Conservation (phyloP, 352 stramenopile genomes). For the Phytophthora podocarpi region DNA sequence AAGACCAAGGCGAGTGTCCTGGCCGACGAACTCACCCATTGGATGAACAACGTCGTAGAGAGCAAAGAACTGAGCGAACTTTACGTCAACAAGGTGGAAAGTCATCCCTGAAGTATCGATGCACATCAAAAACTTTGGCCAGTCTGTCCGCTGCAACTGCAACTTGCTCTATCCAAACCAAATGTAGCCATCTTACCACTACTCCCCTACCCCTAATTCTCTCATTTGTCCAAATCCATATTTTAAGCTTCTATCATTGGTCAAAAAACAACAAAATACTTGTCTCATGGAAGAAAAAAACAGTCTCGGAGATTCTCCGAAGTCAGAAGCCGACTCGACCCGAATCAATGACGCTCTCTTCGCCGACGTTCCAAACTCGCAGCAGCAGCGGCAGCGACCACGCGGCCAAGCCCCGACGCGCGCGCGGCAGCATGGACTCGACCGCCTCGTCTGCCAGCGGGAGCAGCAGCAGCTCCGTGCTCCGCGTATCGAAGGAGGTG, state of each 20-base stretch:
- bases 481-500: constrained; percentile 70
- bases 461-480: constrained; percentile 43
- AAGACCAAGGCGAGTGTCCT: constrained; percentile 64
- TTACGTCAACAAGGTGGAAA: constrained; percentile 13
- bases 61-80: constrained; percentile 4
- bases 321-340: too few relatives aligned
- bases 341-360: constrained; percentile 51
- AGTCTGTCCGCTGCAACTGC: constrained; percentile 7
- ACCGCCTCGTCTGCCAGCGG: constrained; percentile 24
- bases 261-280: constrained; percentile 5
- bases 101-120: constrained; percentile 13
- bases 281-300: constrained; percentile 15
- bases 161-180: constrained; percentile 3
- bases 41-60: constrained; percentile 47
- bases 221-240: constrained; percentile 14
- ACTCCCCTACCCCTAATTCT: not conserved
- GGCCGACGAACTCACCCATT: constrained; percentile 42
- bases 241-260: constrained; percentile 5
- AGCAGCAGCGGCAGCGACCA: constrained; percentile 28
- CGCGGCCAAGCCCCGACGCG: constrained; percentile 32
- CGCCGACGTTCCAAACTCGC: constrained; percentile 36
- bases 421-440: constrained; percentile 41
- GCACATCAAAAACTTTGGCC: too few relatives aligned
- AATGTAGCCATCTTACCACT: constrained; percentile 2
- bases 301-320: too few relatives aligned